Base-by-base conservation (phyloP, 1,284 basidiomycete genomes). In the Mycena citricolor region DNA sequence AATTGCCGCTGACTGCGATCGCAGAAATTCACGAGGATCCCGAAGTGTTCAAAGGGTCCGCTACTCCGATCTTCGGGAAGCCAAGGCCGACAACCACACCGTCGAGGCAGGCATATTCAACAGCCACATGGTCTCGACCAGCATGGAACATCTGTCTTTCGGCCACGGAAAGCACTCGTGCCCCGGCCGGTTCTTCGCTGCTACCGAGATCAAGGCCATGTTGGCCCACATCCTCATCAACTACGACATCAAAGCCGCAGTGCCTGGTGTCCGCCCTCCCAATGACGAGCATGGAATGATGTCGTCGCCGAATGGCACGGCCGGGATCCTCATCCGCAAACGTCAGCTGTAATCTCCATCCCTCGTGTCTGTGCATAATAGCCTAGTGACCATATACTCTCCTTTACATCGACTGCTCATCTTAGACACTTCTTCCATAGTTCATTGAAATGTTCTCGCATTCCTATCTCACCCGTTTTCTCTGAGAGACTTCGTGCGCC, bases 191-290 rank as follows among this genome's bases (percentile, higher is more conserved):
- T 44, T 44, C 21, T 44, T 49, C 31, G 42, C 47, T 6, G 62
- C 62, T n/a, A 65, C 60, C 38, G 65, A 66, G 51, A 54, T 71
- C 20, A 73, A 73, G 53, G 53, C 60, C 2, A 42, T 42, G 40
- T 32, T 42, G 12, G 40, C 40, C 22, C 23, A 42, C 24, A 24
- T 42, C 16, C n/a, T 46, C 17, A 22, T 30, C 20, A 26, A 40
- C 17, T 46, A 46, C 26, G 44, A 46, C 21, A 22, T 40, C 24
- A 46, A 46, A 54, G 49, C 67, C 22, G 61, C 60, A 35, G 54
- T 57, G 3, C 60, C 58, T 13, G 55, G 56, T 13, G 31, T 12
- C 17, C 26, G 31, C 8, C 49, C 48, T 12, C 16, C 17, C 39
- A 36, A 36, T 16, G 47, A 54, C 14, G 52, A 59, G 49, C 22